These are phyloP conservation scores for Rhynchosporium secalis DNA, from an alignment of 2,329 filamentous ascomycete species.

Conservation along the genomic window DNA sequence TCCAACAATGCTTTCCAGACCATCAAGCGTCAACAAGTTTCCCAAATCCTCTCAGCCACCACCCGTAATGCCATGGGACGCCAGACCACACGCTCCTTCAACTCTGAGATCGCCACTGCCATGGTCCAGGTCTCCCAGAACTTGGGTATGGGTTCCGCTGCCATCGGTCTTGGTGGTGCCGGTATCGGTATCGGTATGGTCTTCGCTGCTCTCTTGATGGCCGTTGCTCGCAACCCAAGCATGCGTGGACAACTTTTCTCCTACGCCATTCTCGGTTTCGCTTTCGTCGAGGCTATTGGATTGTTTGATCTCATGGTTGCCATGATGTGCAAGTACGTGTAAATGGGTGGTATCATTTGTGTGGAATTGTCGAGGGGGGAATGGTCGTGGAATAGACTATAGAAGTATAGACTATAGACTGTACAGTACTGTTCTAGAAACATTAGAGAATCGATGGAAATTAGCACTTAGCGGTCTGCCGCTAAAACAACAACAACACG, in stretches of 20 bases:
- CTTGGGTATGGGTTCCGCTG: constrained; percentile 84
- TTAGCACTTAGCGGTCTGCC: constrained; percentile 8
- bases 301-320: constrained; percentile 89
- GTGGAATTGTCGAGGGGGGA: constrained; percentile 5
- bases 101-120: constrained; percentile 83
- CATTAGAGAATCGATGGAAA: constrained; percentile 23
- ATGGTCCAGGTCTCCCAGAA: constrained; percentile 91
- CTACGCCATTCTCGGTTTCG: constrained; percentile 93
- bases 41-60: constrained; percentile 61
- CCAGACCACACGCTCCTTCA: constrained; percentile 73
- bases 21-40: constrained; percentile 70
- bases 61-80: constrained; percentile 51
- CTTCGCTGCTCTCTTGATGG: constrained; percentile 85
- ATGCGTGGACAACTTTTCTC: constrained; percentile 95
- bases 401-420: constrained; percentile 25
- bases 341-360: constrained; percentile 25
- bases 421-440: constrained; percentile 27
- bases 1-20: constrained; percentile 33
- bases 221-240: constrained; percentile 90
- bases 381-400: constrained; percentile 13
- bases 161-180: constrained; percentile 89
- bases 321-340: constrained; percentile 87
- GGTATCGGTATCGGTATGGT: constrained; percentile 96
- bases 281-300: constrained; percentile 91
- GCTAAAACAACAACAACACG: background rate